Evolutionary conservation across 1,284 basidiomycete species (phyloP).

Genomic region (Ustilago sp.): DNA sequence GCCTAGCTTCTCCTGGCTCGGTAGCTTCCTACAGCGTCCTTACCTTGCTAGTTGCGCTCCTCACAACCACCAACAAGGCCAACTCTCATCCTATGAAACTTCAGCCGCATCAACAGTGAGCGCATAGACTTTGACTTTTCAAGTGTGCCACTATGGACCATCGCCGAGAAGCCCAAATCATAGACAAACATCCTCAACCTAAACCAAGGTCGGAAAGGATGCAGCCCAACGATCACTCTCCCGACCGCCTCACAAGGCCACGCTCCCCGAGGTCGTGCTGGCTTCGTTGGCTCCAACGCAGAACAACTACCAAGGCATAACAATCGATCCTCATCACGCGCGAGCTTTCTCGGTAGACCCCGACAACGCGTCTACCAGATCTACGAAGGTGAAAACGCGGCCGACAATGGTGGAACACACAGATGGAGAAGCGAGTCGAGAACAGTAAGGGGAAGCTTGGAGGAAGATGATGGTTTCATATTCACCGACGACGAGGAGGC

Average conservation of each 20-base stretch:
- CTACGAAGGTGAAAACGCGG: conserved; percentile 10
- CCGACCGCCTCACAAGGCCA: conserved; percentile 22
- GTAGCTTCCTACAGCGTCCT: not conserved
- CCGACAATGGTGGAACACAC: not conserved
- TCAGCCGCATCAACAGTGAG: not conserved
- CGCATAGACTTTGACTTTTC: not conserved
- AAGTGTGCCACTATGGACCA: not conserved
- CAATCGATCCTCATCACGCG: conserved; percentile 40
- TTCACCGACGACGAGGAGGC: conserved; percentile 34
- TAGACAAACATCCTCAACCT: not conserved
- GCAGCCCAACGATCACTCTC: conserved; percentile 13
- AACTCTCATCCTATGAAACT: not conserved
- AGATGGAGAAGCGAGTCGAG: conserved; percentile 41
- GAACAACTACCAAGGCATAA: conserved; percentile 13
- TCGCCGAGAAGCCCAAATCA: not conserved
- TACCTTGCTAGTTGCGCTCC: too few species aligned
- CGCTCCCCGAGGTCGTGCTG: conserved; percentile 32
- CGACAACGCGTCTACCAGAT: conserved; percentile 46
- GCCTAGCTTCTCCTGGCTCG: not conserved
- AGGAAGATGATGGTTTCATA: conserved; percentile 35
- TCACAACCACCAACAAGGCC: not conserved
- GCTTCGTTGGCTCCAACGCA: conserved; percentile 22
- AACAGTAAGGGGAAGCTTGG: conserved; percentile 38
- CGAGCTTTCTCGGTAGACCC: conserved; percentile 44
- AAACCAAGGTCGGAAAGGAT: not conserved